Percentiles rank a stretch among this genome's conserved stretches.
phyloP scores from a whole-genome alignment of 1,284 basidiomycete genomes.

The Cerioporus squamosus region DNA sequence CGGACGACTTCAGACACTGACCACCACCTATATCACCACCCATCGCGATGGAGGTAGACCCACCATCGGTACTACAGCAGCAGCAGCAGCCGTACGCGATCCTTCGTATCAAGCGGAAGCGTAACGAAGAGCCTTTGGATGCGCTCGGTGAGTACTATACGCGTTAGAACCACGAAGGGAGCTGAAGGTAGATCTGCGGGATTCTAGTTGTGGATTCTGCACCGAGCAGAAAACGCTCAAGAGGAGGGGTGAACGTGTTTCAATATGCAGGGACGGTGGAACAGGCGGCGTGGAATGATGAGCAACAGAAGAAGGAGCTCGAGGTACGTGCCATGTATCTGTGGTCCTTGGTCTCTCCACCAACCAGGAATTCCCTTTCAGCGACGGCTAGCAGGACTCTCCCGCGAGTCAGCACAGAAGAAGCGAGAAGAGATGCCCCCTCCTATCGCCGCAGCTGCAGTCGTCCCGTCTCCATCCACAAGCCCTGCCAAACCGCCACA shows the following conservation, averaged over 20 bases:
- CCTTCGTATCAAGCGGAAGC: conserved; percentile 77
- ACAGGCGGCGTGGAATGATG: conserved; percentile 65
- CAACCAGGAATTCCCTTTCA: background rate
- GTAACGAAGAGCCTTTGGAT: conserved; percentile 79
- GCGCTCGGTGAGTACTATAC: conserved; percentile 58
- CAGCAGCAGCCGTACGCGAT: conserved; percentile 63
- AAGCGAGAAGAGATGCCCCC: conserved; percentile 8
- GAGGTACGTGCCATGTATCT: conserved; percentile 40
- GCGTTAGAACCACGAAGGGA: background rate
- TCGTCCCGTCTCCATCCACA: background rate
- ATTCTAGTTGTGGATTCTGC: conserved; percentile 61
- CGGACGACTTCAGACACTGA: too few species aligned
- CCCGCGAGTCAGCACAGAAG: conserved; percentile 22
- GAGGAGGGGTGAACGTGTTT: conserved; percentile 65
- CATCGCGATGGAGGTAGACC: conserved; percentile 20
- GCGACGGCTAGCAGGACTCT: conserved; percentile 21
- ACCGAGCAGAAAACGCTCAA: conserved; percentile 61
- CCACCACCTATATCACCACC: too few species aligned
- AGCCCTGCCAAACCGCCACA: conserved; percentile 7
- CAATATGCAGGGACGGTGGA: conserved; percentile 83
- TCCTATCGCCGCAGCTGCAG: conserved; percentile 4
- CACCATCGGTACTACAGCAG: conserved; percentile 8
- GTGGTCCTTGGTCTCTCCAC: background rate
- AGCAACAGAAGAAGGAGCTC: conserved; percentile 56
- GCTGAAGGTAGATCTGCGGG: background rate